Base-by-base conservation (phyloP, 441 rosid species). In the Populus trichocarpa region DNA sequence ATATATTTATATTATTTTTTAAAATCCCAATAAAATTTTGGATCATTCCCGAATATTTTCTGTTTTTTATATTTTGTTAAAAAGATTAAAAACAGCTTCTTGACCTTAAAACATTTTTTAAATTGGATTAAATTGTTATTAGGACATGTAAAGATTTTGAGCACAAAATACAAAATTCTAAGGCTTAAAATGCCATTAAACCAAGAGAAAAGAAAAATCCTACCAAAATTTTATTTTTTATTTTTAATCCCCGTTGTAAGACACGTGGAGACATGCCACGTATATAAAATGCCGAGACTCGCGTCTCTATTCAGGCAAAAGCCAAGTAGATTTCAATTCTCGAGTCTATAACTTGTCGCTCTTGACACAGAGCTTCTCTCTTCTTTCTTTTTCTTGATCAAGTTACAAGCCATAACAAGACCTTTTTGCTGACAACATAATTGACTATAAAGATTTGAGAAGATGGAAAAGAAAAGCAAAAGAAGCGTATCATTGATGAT, bases 401-500 rank as follows among this genome's bases (percentile, higher is more conserved):
- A 13, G 32, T 26, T 23, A 14, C 30, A 46, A 16, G 20, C 23
- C 33, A 14, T 9, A 16, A 50, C 64, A 59, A 59, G 1, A 33
- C 9, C 33, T 28, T 57, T 68, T 14, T 2, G 40, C 36, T 38
- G 11, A 36, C 16, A 67, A 18, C 11, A 50, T 14, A 26, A 22
- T 14, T 5, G 26, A n/a, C 3, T 23, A 10, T 63, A 3, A 46
- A 36, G 20, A 69, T 16, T 30, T 40, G 53, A 42, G 42, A 8
- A 38, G 26, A 82, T 66, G 82, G 75, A 76, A 33, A 76, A 25
- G 64, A 63, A 72, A 13, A 57, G 78, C 63, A 42, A 68, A 23
- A 50, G 63, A n/a, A 68, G 66, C 26, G 33, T 38, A 16, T 46
- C 69, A 25, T 18, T 61, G 63, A 33, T 63, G 30, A n/a, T 8